Conservation (phyloP, 2,329 filamentous ascomycete species). For the Fusarium pseudocircinatum region DNA sequence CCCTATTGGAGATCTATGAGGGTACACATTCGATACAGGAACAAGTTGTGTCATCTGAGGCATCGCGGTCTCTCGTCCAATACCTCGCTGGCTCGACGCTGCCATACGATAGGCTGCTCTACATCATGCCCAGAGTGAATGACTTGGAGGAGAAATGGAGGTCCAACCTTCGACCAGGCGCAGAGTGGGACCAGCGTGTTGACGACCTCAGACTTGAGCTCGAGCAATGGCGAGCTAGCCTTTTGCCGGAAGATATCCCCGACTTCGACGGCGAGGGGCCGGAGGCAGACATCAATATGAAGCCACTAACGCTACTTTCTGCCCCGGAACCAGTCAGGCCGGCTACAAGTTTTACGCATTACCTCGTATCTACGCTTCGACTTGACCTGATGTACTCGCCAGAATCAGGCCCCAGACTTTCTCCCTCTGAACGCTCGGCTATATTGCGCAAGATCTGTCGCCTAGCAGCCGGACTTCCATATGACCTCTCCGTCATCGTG, state of each 20-base stretch:
- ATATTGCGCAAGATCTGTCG: conserved; percentile 17
- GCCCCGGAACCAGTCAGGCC: conserved; percentile 21
- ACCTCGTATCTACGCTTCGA: conserved; percentile 15
- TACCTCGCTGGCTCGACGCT: neutral
- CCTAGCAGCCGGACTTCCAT: conserved; percentile 17
- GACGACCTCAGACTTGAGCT: conserved; percentile 3
- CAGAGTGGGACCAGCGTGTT: conserved; percentile 8
- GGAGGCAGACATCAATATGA: neutral
- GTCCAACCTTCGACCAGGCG: neutral
- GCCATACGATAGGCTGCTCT: conserved; percentile 18
- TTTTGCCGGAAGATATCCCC: conserved; percentile 3
- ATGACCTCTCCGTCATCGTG: conserved; percentile 6
- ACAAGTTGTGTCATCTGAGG: neutral
- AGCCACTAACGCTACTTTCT: neutral
- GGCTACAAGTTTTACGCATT: conserved; percentile 27
- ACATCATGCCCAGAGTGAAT: conserved; percentile 21
- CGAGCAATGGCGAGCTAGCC: conserved; percentile 13
- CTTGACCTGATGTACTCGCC: conserved; percentile 27
- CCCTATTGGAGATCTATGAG: conserved; percentile 32
- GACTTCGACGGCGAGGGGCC: neutral
- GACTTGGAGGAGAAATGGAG: conserved; percentile 31
- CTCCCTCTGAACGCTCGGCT: neutral
- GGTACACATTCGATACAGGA: conserved; percentile 19
- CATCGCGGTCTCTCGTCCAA: conserved; percentile 1
- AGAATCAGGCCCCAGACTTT: neutral